Conservation (phyloP, 2,329 filamentous ascomycete genomes). For the Xylaria sp. region DNA sequence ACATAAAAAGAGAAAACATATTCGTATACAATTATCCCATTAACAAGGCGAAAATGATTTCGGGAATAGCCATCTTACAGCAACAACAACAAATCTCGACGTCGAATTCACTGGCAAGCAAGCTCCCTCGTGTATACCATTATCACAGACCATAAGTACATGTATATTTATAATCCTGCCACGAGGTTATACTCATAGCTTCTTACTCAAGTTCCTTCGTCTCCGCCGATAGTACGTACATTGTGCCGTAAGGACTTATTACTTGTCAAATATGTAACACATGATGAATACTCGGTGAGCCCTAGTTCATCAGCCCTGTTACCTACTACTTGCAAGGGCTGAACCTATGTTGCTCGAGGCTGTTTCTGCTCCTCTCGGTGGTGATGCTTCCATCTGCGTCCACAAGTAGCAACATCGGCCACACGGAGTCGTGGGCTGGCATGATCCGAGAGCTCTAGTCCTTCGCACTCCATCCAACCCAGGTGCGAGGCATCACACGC, state of each 20-base stretch:
- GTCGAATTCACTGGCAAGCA: neutral
- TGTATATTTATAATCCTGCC: conserved; percentile 7
- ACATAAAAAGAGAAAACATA: neutral
- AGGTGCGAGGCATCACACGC: conserved; percentile 90
- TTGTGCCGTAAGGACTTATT: conserved; percentile 22
- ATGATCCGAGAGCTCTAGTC: conserved; percentile 56
- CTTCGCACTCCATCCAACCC: conserved; percentile 86
- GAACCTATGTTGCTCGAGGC: conserved; percentile 33
- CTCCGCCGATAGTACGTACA: conserved; percentile 23
- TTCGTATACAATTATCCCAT: neutral
- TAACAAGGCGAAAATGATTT: neutral
- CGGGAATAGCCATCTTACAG: neutral
- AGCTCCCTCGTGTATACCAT: neutral
- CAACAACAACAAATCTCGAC: no score
- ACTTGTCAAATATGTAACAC: conserved; percentile 29
- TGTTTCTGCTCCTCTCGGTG: conserved; percentile 35
- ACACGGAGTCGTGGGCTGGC: conserved; percentile 41
- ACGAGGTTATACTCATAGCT: neutral
- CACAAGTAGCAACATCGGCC: conserved; percentile 45
- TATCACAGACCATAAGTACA: neutral
- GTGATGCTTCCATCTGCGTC: conserved; percentile 43
- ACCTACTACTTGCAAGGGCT: conserved; percentile 26
- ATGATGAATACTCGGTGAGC: conserved; percentile 8
- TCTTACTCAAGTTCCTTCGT: conserved; percentile 5
- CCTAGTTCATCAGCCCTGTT: neutral